These are phyloP conservation scores for Besnoitia besnoiti DNA, from an alignment of 169 alveolate species.

Conservation along the genomic window DNA sequence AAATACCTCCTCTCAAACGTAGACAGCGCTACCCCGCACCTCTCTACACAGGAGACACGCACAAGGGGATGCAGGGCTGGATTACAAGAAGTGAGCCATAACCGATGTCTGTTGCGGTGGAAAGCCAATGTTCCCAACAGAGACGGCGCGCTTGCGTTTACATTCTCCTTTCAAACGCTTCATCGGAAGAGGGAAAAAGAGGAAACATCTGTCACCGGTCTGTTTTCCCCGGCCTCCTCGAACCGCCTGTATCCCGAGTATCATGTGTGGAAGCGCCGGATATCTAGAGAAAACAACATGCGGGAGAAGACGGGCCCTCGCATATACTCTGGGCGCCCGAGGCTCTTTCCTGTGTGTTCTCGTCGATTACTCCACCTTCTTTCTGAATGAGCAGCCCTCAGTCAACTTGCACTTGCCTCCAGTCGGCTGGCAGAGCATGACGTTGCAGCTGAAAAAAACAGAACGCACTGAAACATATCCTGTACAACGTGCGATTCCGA, in stretches of 20 bases:
- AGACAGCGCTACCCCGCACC: neutral
- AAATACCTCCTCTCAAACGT: neutral
- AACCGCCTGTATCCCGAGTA: neutral
- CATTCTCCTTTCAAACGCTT: neutral
- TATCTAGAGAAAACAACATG: neutral
- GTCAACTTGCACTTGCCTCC: constrained; percentile 92
- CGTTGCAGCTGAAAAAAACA: constrained; percentile 67
- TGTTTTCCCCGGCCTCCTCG: neutral
- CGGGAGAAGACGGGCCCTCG: neutral
- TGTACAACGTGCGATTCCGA: no score
- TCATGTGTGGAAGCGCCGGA: neutral
- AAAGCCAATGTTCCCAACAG: neutral
- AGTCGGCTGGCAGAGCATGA: constrained; percentile 88
- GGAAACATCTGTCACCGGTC: neutral
- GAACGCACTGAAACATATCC: neutral
- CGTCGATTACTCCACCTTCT: constrained; percentile 75
- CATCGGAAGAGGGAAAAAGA: neutral
- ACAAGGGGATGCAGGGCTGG: no score
- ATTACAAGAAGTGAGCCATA: neutral
- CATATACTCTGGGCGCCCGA: neutral
- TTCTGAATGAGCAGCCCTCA: constrained; percentile 89
- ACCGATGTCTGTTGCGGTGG: neutral
- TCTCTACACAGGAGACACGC: neutral
- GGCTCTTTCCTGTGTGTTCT: neutral
- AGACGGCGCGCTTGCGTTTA: neutral